Evolutionary conservation across 108 stramenopile genomes (phyloP).

Genomic region (Craspedostauros australis): DNA sequence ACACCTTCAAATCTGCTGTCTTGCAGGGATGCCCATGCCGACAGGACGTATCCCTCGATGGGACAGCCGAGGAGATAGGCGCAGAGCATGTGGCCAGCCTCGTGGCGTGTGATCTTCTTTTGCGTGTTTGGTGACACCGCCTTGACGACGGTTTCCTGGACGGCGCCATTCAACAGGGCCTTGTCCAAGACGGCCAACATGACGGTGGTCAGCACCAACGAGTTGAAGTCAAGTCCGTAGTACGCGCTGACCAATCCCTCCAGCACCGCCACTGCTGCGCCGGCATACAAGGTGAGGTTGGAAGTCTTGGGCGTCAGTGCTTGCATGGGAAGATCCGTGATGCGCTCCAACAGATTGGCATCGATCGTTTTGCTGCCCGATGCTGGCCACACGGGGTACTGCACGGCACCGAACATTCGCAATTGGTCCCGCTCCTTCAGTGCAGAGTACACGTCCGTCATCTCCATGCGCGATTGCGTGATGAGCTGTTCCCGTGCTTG

Average conservation of each 20-base stretch:
- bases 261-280: conserved; percentile 41
- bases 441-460: conserved; percentile 69
- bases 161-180: conserved; percentile 66
- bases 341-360: conserved; percentile 58
- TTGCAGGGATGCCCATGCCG: conserved; percentile 73
- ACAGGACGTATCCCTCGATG: conserved; percentile 83
- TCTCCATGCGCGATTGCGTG: conserved; percentile 56
- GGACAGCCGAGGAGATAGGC: conserved; percentile 93
- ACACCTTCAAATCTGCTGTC: conserved; percentile 71
- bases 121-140: conserved; percentile 54
- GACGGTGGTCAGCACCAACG: conserved; percentile 54
- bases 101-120: conserved; percentile 76
- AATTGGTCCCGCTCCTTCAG: conserved; percentile 44
- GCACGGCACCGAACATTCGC: conserved; percentile 53
- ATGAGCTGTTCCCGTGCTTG: too few relatives aligned
- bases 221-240: conserved; percentile 52
- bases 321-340: conserved; percentile 63
- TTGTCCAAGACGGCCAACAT: conserved; percentile 48
- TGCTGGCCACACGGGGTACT: conserved; percentile 38
- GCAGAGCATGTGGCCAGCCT: conserved; percentile 91
- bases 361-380: conserved; percentile 60
- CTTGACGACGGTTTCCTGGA: conserved; percentile 60
- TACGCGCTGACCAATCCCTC: conserved; percentile 47
- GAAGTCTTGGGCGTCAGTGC: conserved; percentile 71
- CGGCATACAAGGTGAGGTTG: conserved; percentile 64